These are phyloP conservation scores for Neurospora pannonica DNA, from an alignment of 495 filamentous ascomycete genomes.

Conservation along the genomic window DNA sequence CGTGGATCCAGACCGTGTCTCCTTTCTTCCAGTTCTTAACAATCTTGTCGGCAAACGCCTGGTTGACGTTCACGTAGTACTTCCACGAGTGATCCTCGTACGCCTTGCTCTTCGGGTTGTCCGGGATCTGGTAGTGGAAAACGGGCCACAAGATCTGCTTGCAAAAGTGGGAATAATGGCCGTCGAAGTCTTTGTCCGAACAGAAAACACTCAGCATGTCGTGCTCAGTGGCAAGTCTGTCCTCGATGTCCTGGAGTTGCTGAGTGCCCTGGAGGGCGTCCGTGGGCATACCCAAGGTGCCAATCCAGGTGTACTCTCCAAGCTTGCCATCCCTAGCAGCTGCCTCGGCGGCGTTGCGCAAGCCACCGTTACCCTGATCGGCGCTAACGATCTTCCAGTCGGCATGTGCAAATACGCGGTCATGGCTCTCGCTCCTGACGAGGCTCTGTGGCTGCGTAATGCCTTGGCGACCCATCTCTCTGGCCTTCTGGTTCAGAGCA, in stretches of 20 bases:
- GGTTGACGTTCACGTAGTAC: conserved; percentile 83
- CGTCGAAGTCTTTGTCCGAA: conserved; percentile 80
- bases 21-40: conserved; percentile 84
- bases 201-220: conserved; percentile 74
- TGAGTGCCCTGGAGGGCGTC: conserved; percentile 61
- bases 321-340: conserved; percentile 54
- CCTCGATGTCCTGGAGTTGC: conserved; percentile 68
- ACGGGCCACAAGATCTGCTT: conserved; percentile 87
- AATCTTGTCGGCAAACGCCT: conserved; percentile 81
- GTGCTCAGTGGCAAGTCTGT: conserved; percentile 66
- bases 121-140: conserved; percentile 93
- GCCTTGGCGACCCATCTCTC: conserved; percentile 37
- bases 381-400: conserved; percentile 77
- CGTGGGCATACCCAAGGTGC: conserved; percentile 84
- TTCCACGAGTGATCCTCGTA: conserved; percentile 94
- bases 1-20: conserved; percentile 87
- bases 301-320: conserved; percentile 73
- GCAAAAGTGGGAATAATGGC: conserved; percentile 88
- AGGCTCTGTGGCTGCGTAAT: conserved; percentile 35
- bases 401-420: conserved; percentile 55
- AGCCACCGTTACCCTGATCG: conserved; percentile 82
- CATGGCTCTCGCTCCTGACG: conserved; percentile 44
- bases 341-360: conserved; percentile 77
- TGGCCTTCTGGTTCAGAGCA: conserved; percentile 44
- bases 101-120: conserved; percentile 94